Conservation (phyloP, 2,329 filamentous ascomycete genomes). For the Orbilia blumenaviensis region DNA sequence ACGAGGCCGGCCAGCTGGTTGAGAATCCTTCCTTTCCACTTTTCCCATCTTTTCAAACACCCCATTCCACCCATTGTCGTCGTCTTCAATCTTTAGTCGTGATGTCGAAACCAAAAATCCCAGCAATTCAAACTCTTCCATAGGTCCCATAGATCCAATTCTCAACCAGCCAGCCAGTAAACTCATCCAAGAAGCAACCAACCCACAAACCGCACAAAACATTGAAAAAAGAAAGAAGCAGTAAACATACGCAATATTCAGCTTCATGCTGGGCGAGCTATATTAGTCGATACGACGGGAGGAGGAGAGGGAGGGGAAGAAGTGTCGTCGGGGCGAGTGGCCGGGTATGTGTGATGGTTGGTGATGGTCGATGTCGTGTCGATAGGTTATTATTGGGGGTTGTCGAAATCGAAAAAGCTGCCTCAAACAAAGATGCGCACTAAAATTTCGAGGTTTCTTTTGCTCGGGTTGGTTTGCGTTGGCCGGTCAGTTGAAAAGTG, state of each 20-base stretch:
- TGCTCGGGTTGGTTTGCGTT: not conserved
- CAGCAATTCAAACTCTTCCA: not conserved
- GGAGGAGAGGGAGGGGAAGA: not conserved
- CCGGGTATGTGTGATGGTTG: not conserved
- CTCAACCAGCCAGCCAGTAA: conserved; percentile 24
- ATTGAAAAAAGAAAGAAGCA: not conserved
- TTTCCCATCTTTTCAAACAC: not conserved
- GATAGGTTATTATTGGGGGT: conserved; percentile 13
- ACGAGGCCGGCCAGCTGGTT: conserved; percentile 7
- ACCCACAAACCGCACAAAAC: not conserved
- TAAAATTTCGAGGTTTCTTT: conserved; percentile 41
- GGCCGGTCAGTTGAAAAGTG: conserved; percentile 9
- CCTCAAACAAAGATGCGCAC: too few relatives aligned
- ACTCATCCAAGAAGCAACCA: not conserved
- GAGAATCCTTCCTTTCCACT: not conserved
- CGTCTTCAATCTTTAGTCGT: not conserved
- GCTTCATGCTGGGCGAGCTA: conserved; percentile 51
- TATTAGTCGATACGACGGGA: conserved; percentile 42
- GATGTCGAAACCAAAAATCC: too few relatives aligned
- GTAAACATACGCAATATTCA: conserved; percentile 50
- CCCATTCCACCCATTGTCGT: not conserved
- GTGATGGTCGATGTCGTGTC: not conserved
- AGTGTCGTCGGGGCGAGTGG: not conserved
- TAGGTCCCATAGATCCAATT: not conserved
- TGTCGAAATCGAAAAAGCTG: conserved; percentile 27